Base-by-base conservation (phyloP, 2,329 filamentous ascomycete species). In the Septoria linicola region DNA sequence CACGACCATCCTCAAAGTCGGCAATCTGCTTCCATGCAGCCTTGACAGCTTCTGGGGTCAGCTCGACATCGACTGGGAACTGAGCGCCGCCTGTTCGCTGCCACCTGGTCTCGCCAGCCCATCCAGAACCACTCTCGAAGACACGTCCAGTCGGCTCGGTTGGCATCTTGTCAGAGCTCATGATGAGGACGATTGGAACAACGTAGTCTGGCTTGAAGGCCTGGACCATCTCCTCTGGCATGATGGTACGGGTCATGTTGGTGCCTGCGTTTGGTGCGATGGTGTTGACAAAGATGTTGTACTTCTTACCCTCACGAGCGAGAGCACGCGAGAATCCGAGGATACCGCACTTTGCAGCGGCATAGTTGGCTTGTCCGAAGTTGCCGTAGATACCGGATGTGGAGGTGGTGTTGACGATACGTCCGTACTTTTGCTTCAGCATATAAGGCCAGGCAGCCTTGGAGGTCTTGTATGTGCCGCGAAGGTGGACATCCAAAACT, bases 191-290 rank as follows among this genome's bases (percentile, higher is more conserved):
- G 31, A 97, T 76, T 55, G 93, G 93, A 46, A 93, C 93, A 71
- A 99, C 91, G 73, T 96, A 97, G 69, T 97, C 92, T 54, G 93
- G 93, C 84, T 97, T 99, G 80, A 99, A 96, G 39, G 93, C 92
- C 77, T 97, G 91, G 14, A 99, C 91, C 76, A 97, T 84, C 77
- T 99, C 93, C 74, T 96, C 90, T 23, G 93, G 93, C 79, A 99
- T 82, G 70, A 99, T 88, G 43, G 88, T 92, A 62, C 85, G 82
- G 49, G 93, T 99, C 88, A 99, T 93, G 68, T 86, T 84, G 37
- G 93, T 99, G 63, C 93, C 93, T 32, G 93, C 93, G 67, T 97
- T 99, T 62, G 93, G 93, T 19, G 93, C 93, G 66, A 99, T 96
- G 52, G 91, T 96, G 80, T 99, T 99, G 72, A 96, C 89, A 65